These are phyloP conservation scores for Yamagishiella unicocca DNA, from an alignment of 139 green algal species.

Conservation along the genomic window DNA sequence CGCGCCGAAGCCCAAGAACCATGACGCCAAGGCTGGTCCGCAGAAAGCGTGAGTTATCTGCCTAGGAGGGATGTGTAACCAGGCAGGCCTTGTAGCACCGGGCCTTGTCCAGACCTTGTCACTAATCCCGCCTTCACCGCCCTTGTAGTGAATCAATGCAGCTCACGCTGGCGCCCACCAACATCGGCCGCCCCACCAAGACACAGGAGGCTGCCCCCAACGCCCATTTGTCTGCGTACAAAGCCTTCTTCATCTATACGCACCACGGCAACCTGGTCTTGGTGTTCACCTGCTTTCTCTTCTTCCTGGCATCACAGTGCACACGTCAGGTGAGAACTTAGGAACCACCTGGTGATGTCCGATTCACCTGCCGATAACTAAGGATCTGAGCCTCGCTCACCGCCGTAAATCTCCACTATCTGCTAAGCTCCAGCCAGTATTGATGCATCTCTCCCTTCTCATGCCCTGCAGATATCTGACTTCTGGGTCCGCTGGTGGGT, in stretches of 20 bases:
- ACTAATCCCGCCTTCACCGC: too few species aligned
- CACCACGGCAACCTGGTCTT: constrained; percentile 50
- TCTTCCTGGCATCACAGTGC: constrained; percentile 67
- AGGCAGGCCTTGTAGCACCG: background rate
- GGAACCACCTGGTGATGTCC: too few species aligned
- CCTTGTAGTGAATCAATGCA: constrained; percentile 32
- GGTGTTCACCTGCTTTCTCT: constrained; percentile 59
- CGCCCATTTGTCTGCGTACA: background rate
- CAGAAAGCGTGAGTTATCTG: constrained; percentile 11
- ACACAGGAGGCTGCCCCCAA: background rate
- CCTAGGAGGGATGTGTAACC: too few species aligned
- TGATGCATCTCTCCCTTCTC: too few species aligned
- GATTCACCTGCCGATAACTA: too few species aligned
- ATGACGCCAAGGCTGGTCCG: background rate
- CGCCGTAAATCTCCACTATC: too few species aligned
- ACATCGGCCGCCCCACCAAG: background rate
- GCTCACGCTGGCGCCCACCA: constrained; percentile 38
- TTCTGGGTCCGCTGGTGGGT: constrained; percentile 63
- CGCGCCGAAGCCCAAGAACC: constrained; percentile 49
- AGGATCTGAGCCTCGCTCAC: too few species aligned
- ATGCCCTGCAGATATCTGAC: constrained; percentile 10
- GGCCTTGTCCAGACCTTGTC: too few species aligned
- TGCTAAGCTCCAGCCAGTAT: too few species aligned
- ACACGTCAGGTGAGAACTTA: constrained; percentile 46
- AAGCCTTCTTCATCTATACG: constrained; percentile 48